Evolutionary conservation across 257 asterid species (phyloP).

Genomic region (Solanum virginianum): DNA sequence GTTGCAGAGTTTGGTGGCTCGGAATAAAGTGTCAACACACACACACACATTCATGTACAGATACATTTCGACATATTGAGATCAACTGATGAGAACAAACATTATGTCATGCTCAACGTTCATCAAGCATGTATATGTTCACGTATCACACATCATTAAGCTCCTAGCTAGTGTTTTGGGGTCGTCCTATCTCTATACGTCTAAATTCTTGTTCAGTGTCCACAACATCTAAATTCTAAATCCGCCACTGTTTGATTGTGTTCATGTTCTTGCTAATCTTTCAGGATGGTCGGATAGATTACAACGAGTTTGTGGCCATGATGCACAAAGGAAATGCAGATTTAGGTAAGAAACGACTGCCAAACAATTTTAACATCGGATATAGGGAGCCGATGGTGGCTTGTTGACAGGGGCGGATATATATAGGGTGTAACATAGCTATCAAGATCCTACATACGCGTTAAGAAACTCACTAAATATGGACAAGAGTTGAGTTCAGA

Average conservation of each 20-base stretch:
- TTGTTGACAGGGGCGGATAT: background rate
- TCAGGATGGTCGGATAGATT: constrained; percentile 44
- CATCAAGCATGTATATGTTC: background rate
- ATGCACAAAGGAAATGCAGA: constrained; percentile 34
- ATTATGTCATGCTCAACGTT: background rate
- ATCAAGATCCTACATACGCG: background rate
- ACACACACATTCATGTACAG: background rate
- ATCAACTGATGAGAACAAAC: background rate
- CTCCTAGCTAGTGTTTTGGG: background rate
- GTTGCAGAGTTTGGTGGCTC: background rate
- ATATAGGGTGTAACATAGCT: background rate
- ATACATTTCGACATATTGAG: background rate
- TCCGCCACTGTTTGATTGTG: background rate
- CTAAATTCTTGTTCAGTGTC: background rate
- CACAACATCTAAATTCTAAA: background rate
- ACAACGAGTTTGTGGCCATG: constrained; percentile 42
- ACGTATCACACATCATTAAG: background rate
- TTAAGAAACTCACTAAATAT: background rate
- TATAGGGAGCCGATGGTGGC: constrained; percentile 9
- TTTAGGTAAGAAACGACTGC: constrained; percentile 20
- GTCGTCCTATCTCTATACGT: background rate
- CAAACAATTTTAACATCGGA: background rate
- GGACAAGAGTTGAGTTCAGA: background rate
- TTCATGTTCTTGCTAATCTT: background rate
- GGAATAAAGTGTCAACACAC: background rate